Percentiles rank a stretch among this genome's conserved stretches.
Evolutionary conservation across 164 flowering plant species (phyloP).

Genomic region (Liriodendron chinense): DNA sequence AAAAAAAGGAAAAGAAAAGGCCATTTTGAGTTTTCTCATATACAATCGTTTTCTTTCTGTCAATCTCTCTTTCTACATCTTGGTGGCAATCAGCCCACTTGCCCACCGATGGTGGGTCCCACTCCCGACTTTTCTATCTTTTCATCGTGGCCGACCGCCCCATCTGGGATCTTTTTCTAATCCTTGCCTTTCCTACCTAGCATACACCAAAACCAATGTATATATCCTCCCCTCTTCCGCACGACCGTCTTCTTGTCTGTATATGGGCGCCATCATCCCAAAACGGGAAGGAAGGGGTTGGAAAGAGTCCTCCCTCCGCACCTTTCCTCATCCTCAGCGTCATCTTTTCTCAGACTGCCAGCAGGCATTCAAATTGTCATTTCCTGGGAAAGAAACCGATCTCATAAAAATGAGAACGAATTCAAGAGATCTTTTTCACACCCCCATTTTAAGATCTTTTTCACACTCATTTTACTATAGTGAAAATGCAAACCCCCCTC

Average conservation of each 20-base stretch:
- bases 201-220: not conserved
- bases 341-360: conserved; percentile 61
- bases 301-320: no score
- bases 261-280: no score
- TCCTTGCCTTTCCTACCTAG: not conserved
- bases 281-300: no score
- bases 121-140: not conserved
- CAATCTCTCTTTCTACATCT: not conserved
- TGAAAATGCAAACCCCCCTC: not conserved
- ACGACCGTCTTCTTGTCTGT: not conserved
- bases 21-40: not conserved
- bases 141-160: not conserved
- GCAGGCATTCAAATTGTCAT: conserved; percentile 40
- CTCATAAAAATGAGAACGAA: not conserved
- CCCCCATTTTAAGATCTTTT: not conserved
- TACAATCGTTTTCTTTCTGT: not conserved
- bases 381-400: conserved; percentile 36
- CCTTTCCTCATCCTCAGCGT: not conserved
- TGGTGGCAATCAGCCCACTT: not conserved
- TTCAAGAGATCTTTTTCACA: not conserved
- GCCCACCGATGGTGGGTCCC: not conserved
- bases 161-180: not conserved
- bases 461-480: not conserved
- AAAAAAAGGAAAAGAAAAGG: not conserved
- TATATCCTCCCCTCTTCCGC: not conserved